These are phyloP conservation scores for Diaporthe sp. DNA, from an alignment of 2,329 filamentous ascomycete species.

Conservation along the genomic window DNA sequence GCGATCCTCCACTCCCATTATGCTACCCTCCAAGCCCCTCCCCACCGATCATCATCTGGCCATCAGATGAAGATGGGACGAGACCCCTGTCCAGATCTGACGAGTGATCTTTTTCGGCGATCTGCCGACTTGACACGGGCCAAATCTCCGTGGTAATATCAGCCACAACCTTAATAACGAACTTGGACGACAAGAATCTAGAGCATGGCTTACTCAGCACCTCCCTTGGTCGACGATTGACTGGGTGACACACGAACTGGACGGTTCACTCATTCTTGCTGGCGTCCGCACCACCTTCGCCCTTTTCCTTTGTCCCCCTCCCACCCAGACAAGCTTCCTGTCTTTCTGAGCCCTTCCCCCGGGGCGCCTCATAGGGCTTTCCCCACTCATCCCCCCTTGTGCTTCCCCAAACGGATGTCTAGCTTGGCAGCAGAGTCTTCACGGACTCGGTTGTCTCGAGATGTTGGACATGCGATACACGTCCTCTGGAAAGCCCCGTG, in stretches of 20 bases:
- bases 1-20: neutral
- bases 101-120: conserved; percentile 16
- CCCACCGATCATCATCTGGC: conserved; percentile 27
- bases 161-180: neutral
- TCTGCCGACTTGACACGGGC: conserved; percentile 26
- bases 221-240: neutral
- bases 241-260: neutral
- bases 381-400: neutral
- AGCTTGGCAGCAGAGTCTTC: neutral
- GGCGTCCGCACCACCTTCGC: neutral
- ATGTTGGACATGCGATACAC: neutral
- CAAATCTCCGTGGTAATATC: conserved; percentile 20
- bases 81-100: conserved; percentile 23
- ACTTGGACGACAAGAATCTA: too few relatives aligned
- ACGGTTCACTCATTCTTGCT: neutral
- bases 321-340: neutral
- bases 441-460: neutral
- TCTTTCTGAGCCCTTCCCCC: neutral
- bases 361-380: too few relatives aligned
- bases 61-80: conserved; percentile 22
- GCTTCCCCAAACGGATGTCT: neutral
- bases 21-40: neutral
- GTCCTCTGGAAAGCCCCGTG: neutral
- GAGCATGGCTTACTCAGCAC: neutral
- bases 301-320: neutral